Evolutionary conservation across 2,329 filamentous ascomycete genomes (phyloP), one percentile per base, ranked within the genome.

Genomic region (Nannizziopsis arthrosporioides): DNA sequence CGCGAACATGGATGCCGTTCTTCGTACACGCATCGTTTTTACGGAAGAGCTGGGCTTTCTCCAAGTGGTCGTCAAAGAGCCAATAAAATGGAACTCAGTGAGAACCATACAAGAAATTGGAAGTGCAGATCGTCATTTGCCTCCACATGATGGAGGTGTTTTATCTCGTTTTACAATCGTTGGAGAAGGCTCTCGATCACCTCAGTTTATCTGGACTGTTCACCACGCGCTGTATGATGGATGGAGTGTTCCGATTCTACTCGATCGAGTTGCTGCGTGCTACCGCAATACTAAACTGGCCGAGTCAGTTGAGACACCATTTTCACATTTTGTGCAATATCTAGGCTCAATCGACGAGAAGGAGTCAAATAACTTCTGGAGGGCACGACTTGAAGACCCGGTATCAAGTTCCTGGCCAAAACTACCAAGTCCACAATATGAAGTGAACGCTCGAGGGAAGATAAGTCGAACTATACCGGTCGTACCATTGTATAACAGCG

Each of bases 221-320:
- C 68, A 71, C 51, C 68, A 71, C 49, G 64, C 66, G 7, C 55
- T 70, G 1, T 71, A 69, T 51, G 68, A 71, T 54, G 68, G 66
- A 5, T 61, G 55, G 55, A 56, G 48, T 42, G 53, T 57, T 34
- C 54, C 57, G 12, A 48, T 52, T 37, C 34, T 58, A 14, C 40
- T 56, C 15, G 44, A 56, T 8, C 46, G 51, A 40, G 52, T 57
- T 12, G 50, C 48, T 37, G 36, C 40, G 9, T 44, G 41, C 19
- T 59, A 57, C 22, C 46, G 48, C 17, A 49, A 53, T 31, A 17
- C 38, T 10, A 11, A 35, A 14, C 42, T 5, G 11, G 18, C 34
- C 3, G 22, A 19, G n/a, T 35, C 6, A 12, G 12, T 42, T n/a
- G 45, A 47, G 10, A 44, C 49, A 12, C 46, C 53, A 12, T 61